Base-by-base conservation (phyloP, 345 rosid species). In the Linum lewisii region DNA sequence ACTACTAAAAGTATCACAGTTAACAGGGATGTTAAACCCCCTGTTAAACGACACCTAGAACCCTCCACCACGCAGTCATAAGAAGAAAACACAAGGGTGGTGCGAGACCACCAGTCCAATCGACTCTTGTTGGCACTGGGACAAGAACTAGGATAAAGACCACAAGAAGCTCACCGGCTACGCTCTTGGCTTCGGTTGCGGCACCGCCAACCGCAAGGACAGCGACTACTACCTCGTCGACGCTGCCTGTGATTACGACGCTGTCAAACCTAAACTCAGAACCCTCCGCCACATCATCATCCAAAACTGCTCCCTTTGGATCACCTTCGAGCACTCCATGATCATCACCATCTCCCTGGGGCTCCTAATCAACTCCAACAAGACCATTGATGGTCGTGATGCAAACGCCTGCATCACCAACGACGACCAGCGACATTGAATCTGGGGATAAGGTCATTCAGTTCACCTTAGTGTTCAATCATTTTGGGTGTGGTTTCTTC, bases 401-500 rank as follows among this genome's bases (percentile, higher is more conserved):
- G 57, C 57, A 25, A 62, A 62, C 24, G 65, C 51, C 15, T 47
- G 50, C 7, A 62, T 62, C 21, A 57, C 65, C 22, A 9, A 62
- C 44, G 65, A 57, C 6, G 45, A 44, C 16, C 37, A 69, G 79
- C 29, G 76, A 73, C 14, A 25, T 53, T 24, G 47, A 56, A 34
- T 16, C 65, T 0, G 63, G 57, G 1, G 79, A 79, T 65, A 21
- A 36, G 47, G 63, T 65, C 55, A 71, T 77, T 82, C 82, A 77
- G 64, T 34, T 75, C n/a, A 78, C 78, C 1, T 59, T 78, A 11
- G 88, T 82, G 7, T 78, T 81, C 65, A 80, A 72, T 62, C 77
- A 57, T 52, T 71, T 80, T 19, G 82, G 78, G 3, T 36, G 60
- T 42, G 77, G 74, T n/a, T 37, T 75, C 32, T 66, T 78, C 59